These are phyloP conservation scores for Pichia sporocuriosa DNA, from an alignment of 805 yeast genomes.

Conservation along the genomic window DNA sequence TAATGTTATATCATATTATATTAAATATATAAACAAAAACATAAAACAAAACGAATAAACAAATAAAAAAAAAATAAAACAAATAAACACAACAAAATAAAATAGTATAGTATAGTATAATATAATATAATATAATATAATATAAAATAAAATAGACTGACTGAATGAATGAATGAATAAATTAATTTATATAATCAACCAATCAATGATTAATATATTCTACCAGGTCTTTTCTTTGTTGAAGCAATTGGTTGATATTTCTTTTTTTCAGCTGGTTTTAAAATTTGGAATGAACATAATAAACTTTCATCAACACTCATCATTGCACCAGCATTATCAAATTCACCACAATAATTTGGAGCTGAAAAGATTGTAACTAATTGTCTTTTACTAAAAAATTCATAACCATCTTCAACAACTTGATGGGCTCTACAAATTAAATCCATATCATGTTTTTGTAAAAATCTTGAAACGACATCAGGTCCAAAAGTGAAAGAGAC, in stretches of 20 bases:
- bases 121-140: background rate
- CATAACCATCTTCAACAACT: constrained; percentile 98
- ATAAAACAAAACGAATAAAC: too few relatives aligned
- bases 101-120: too few relatives aligned
- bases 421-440: constrained; percentile 98
- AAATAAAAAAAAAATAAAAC: too few relatives aligned
- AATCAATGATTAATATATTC: constrained; percentile 8
- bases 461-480: constrained; percentile 91
- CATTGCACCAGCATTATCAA: constrained; percentile 99
- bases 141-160: background rate
- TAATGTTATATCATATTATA: too few relatives aligned
- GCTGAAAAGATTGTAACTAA: constrained; percentile 93
- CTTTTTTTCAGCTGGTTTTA: constrained; percentile 97
- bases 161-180: background rate
- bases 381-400: constrained; percentile 92
- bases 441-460: constrained; percentile 97
- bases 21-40: too few relatives aligned
- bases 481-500: constrained; percentile 99
- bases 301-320: constrained; percentile 97
- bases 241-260: constrained; percentile 36
- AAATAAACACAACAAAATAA: too few relatives aligned
- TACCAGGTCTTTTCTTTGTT: constrained; percentile 11
- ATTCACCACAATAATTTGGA: constrained; percentile 98
- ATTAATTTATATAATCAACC: background rate
- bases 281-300: constrained; percentile 91